Evolutionary conservation across 345 rosid genomes (phyloP), one percentile per base, ranked within the genome.

Genomic region (Camelina neglecta): DNA sequence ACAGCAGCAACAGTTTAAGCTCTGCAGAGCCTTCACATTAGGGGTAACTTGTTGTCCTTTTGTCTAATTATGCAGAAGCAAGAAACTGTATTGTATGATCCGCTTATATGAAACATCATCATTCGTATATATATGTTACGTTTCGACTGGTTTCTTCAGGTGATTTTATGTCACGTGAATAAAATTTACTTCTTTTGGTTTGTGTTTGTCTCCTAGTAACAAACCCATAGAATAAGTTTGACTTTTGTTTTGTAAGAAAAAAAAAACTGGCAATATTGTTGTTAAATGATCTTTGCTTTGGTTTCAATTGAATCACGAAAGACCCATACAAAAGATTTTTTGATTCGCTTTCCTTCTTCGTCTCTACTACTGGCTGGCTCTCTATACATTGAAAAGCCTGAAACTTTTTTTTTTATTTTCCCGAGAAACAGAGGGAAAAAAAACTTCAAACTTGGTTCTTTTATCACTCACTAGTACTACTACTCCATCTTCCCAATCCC

Each of bases 401-500:
- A 77, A 80, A 85, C 82, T 85, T 85, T 7, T 84, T 79, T 85
- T 85, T 35, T 84, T 79, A 24, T 67, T 78, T 75, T 71, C 83
- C 72, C 85, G 68, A 75, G 78, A 79, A 69, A 80, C 69, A 79
- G 61, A 65, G 81, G 68, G 77, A 62, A 78, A 44, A 44, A 44
- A 29, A 29, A 29, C 31, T 29, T 29, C 5, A 29, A 29, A 29
- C 31, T 5, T 33, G 13, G 29, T 59, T n/a, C 33, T 29, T 26
- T 57, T 15, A 42, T 55, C 15, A 16, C 20, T 65, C 38, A 39
- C 82, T 76, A 86, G 75, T 90, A 87, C 4, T 8, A 39, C 82
- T 76, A 86, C 77, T 90, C 88, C 5, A 81, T 90, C 83, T 75
- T 85, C 54, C 86, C 83, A 47, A 84, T 69, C 53, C 93, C 91